phyloP scores from a whole-genome alignment of 1,284 basidiomycete genomes.

The Coriolopsis trogii region DNA sequence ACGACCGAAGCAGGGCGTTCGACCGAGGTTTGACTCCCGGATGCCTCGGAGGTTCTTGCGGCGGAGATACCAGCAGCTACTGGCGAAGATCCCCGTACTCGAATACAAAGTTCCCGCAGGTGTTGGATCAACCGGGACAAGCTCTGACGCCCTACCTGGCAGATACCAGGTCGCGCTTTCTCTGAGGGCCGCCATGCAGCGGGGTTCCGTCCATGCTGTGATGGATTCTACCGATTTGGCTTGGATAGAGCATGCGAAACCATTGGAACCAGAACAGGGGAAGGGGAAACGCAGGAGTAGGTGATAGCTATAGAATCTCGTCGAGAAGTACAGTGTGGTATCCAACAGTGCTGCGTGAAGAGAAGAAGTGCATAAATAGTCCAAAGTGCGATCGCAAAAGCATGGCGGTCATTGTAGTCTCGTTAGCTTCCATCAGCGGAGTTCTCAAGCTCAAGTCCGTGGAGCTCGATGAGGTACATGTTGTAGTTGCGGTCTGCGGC shows the following conservation, averaged over 20 bases:
- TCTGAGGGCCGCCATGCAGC: slow-evolving; percentile 28
- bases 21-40: slow-evolving; percentile 13
- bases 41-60: slow-evolving; percentile 55
- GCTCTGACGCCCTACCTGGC: slow-evolving; percentile 26
- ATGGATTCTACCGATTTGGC: slow-evolving; percentile 35
- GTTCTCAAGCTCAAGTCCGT: slow-evolving; percentile 72
- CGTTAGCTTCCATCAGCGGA: slow-evolving; percentile 33
- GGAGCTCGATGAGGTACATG: slow-evolving; percentile 82
- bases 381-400: slow-evolving; percentile 7
- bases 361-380: slow-evolving; percentile 27
- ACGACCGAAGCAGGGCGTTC: slow-evolving; percentile 13
- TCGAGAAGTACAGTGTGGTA: slow-evolving; percentile 20
- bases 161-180: slow-evolving; percentile 32
- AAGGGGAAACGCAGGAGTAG: slow-evolving; percentile 11
- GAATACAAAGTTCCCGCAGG: slow-evolving; percentile 31
- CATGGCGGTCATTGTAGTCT: background rate
- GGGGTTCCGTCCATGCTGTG: slow-evolving; percentile 22
- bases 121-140: slow-evolving; percentile 4
- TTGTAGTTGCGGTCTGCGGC: slow-evolving; percentile 72
- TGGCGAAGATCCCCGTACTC: slow-evolving; percentile 60
- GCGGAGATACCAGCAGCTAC: slow-evolving; percentile 62
- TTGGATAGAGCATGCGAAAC: slow-evolving; percentile 36
- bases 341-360: slow-evolving; percentile 21
- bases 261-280: background rate
- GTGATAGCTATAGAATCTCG: slow-evolving; percentile 7